A percentile compares a stretch with the other conserved stretches of the same genome.
Conservation (phyloP, 768 basidiomycete genomes). For the Leccinum boreale region DNA sequence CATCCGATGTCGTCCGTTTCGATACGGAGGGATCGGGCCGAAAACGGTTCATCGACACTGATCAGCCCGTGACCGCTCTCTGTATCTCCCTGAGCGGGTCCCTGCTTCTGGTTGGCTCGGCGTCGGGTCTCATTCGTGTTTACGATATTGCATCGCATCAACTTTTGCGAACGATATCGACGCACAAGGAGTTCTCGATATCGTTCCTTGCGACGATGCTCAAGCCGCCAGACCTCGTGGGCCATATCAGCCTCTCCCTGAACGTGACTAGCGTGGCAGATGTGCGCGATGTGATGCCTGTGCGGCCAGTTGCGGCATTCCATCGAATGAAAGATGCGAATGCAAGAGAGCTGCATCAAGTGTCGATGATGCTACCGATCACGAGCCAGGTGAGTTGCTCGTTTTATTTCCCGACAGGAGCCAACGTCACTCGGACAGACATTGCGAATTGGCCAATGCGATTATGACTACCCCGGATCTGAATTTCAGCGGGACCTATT, state of each 20-base stretch:
- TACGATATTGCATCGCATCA: constrained; percentile 93
- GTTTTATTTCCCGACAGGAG: not conserved
- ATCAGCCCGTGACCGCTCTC: constrained; percentile 68
- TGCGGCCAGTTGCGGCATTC: constrained; percentile 64
- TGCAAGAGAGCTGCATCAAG: constrained; percentile 66
- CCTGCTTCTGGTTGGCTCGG: constrained; percentile 79
- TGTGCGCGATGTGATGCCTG: constrained; percentile 58
- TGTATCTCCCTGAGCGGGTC: constrained; percentile 76
- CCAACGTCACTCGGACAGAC: constrained; percentile 12
- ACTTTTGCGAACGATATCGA: constrained; percentile 73
- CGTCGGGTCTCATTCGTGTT: constrained; percentile 66
- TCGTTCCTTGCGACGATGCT: constrained; percentile 75
- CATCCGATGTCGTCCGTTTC: constrained; percentile 68
- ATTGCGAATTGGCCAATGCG: constrained; percentile 12
- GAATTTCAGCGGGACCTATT: constrained; percentile 65
- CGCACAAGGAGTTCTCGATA: constrained; percentile 66
- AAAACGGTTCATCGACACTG: constrained; percentile 66
- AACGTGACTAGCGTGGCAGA: constrained; percentile 33
- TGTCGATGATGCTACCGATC: constrained; percentile 56
- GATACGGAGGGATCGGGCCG: constrained; percentile 48
- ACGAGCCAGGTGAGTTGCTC: constrained; percentile 38
- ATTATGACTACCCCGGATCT: constrained; percentile 43
- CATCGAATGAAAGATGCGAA: constrained; percentile 70
- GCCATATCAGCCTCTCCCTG: constrained; percentile 63
- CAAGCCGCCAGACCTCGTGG: constrained; percentile 83